Evolutionary conservation across 2,329 filamentous ascomycete genomes (phyloP), one percentile per base, ranked within the genome.

Genomic region (Monosporascus ibericus): DNA sequence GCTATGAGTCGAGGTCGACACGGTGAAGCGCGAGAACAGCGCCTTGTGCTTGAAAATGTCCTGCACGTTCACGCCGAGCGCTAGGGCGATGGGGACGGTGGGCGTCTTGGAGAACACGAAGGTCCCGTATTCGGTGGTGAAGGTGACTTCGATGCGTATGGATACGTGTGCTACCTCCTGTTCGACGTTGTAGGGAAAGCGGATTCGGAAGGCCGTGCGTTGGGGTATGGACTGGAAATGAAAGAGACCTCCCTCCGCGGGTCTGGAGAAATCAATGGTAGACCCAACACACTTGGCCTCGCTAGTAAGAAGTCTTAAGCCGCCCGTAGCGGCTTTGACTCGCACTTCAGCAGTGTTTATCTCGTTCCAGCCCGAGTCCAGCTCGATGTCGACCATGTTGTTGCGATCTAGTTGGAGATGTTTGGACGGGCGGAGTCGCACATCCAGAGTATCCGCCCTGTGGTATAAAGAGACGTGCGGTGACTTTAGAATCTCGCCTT

Each of bases 11-110:
- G 90, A 87, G 0, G 92, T 91, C 14, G 90, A 91, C 49, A 99
- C 86, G 15, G 89, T 95, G 67, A 99, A 99, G 9, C 87, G 86
- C 0, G 92, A 96, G 64, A 94, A 94, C 0, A 97, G 77, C 0
- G 83, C 79, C 7, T 84, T 74, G 57, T 90, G 84, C 66, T 96
- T 95, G 75, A 97, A 97, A 27, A 95, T 83, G 61, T 99, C 94
- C 63, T 97, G 92, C 6, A 99, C 94, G 59, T 97, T 97, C 56
- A 99, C 94, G 3, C 92, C 92, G 3, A 99, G 77, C 0, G 90
- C 89, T 5, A 99, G 75, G 1, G 87, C 80, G 2, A 94, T 86
- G 3, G 85, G 80, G 20, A 95, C 77, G 3, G 77, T 81, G 20
- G 81, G 79, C 7, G 78, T 76, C 17, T 79, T 81, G 17, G 82